A percentile compares a stretch with the other conserved stretches of the same genome.
Conservation (phyloP, 306 rosid species). For the Corylus avellana region DNA sequence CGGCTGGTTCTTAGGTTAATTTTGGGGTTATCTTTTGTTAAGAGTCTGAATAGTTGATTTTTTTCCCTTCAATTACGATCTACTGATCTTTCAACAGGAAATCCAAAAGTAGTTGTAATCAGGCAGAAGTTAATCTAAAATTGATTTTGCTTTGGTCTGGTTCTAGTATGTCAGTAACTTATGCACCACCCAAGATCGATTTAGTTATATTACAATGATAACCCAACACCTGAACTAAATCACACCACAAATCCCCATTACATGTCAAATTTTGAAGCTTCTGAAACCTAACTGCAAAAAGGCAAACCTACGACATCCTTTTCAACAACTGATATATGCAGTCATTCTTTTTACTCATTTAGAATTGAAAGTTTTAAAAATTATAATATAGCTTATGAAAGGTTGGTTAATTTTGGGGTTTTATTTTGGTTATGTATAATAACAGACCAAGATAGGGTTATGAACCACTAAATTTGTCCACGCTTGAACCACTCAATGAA, state of each 20-base stretch:
- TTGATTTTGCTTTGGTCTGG: background rate
- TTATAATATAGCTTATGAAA: background rate
- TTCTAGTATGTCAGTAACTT: background rate
- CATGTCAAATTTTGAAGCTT: background rate
- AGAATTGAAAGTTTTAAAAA: background rate
- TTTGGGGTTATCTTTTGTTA: too few relatives aligned
- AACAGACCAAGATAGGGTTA: too few relatives aligned
- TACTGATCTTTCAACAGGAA: background rate
- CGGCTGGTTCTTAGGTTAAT: too few relatives aligned
- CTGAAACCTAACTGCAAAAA: background rate
- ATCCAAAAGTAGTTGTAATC: background rate
- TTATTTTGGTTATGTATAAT: too few relatives aligned
- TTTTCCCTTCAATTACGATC: background rate
- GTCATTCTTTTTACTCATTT: background rate
- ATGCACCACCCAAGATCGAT: background rate
- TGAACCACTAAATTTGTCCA: too few relatives aligned
- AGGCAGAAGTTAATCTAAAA: background rate
- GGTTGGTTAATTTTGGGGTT: background rate
- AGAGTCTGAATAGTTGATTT: too few relatives aligned
- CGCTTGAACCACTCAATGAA: too few relatives aligned
- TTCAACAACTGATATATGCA: background rate
- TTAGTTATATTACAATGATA: background rate
- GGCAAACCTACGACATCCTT: background rate
- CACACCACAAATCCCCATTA: background rate
- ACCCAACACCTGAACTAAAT: background rate